Conservation (phyloP, 306 rosid genomes). For the Psophocarpus tetragonolobus region DNA sequence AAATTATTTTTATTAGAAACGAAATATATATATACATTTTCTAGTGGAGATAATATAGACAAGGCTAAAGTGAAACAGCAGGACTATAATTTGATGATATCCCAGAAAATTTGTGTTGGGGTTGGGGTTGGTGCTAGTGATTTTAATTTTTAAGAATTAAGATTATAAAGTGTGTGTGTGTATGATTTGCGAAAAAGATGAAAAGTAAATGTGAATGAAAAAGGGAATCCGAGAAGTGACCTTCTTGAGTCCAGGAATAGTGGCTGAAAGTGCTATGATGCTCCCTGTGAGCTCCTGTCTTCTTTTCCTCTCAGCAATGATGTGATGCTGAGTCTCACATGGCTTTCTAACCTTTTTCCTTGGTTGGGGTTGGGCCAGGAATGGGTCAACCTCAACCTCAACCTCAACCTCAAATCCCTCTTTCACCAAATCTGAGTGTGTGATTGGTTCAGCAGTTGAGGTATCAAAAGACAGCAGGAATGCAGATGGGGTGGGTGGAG, state of each 20-base stretch:
- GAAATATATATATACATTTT: too few relatives aligned
- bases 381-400: not conserved
- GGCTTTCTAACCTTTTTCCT: conserved; percentile 6
- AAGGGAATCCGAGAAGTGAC: too few relatives aligned
- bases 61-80: too few relatives aligned
- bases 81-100: too few relatives aligned
- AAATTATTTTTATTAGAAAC: too few relatives aligned
- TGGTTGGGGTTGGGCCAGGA: not conserved
- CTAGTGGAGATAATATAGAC: too few relatives aligned
- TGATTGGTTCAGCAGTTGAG: not conserved
- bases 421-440: too few relatives aligned
- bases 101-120: too few relatives aligned
- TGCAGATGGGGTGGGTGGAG: not conserved
- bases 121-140: too few relatives aligned
- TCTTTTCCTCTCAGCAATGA: conserved; percentile 3
- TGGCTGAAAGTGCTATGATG: not conserved
- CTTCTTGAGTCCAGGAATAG: not conserved
- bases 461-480: conserved; percentile 32
- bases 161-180: too few relatives aligned
- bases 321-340: conserved; percentile 10
- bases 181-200: too few relatives aligned
- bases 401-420: not conserved
- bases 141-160: too few relatives aligned
- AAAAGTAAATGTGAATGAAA: not conserved
- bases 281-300: not conserved